Conservation (phyloP, 2,329 filamentous ascomycete species). For the Ascochyta clinopodiicola region DNA sequence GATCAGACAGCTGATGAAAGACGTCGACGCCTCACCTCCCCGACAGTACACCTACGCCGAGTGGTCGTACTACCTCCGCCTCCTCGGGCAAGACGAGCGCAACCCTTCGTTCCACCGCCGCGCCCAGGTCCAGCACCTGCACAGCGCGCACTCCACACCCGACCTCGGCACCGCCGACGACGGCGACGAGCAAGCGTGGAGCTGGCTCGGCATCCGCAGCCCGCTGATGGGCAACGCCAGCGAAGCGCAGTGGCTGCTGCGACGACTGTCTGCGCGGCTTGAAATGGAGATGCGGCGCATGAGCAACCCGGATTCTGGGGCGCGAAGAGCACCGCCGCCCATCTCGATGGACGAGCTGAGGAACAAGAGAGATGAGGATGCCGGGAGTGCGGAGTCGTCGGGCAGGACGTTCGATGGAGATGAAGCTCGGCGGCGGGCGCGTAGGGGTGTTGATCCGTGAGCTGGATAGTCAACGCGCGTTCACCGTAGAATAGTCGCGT, state of each 20-base stretch:
- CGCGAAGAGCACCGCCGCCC: slow-evolving; percentile 34
- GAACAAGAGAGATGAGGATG: slow-evolving; percentile 3
- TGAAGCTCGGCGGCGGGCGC: slow-evolving; percentile 15
- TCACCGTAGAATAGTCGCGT: too few species aligned
- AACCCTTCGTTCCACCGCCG: slow-evolving; percentile 47
- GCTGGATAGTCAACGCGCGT: neutral
- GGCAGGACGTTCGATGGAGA: slow-evolving; percentile 17
- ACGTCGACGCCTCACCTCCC: slow-evolving; percentile 49
- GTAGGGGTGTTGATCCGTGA: slow-evolving; percentile 9
- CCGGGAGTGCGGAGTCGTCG: slow-evolving; percentile 11
- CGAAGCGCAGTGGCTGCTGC: slow-evolving; percentile 76
- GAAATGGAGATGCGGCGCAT: slow-evolving; percentile 48
- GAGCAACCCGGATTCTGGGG: slow-evolving; percentile 25
- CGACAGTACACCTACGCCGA: slow-evolving; percentile 50
- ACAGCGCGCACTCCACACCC: slow-evolving; percentile 25
- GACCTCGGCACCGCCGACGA: slow-evolving; percentile 44
- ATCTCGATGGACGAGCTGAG: slow-evolving; percentile 43
- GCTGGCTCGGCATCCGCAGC: slow-evolving; percentile 73
- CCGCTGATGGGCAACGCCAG: slow-evolving; percentile 72
- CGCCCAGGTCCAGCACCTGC: slow-evolving; percentile 31
- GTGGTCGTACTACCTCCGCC: slow-evolving; percentile 48
- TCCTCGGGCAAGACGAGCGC: slow-evolving; percentile 50
- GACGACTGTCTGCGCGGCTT: slow-evolving; percentile 66
- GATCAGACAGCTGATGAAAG: slow-evolving; percentile 52
- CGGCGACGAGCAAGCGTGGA: slow-evolving; percentile 67